Evolutionary conservation across 2,329 filamentous ascomycete genomes (phyloP).

Genomic region (Claviceps maximensis): DNA sequence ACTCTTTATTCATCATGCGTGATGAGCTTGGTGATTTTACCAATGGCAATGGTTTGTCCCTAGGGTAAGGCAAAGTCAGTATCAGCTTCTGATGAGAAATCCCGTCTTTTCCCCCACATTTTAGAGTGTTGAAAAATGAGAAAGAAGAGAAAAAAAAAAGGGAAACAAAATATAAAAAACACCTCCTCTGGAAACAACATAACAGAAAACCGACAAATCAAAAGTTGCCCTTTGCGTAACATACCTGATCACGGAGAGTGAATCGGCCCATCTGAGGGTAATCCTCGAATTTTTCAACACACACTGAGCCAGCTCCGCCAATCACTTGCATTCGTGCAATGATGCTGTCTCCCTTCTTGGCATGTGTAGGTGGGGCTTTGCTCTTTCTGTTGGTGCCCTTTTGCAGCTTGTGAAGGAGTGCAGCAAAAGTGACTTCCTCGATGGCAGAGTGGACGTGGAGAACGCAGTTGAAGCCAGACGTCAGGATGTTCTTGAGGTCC

Average conservation of each 20-base stretch:
- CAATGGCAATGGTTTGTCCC: conserved; percentile 98
- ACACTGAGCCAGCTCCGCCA: conserved; percentile 73
- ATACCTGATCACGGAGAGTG: conserved; percentile 75
- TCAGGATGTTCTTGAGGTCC: conserved; percentile 86
- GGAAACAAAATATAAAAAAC: no score
- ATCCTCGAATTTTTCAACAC: conserved; percentile 89
- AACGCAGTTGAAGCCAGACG: conserved; percentile 94
- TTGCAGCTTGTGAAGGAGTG: conserved; percentile 84
- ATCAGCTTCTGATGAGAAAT: background rate
- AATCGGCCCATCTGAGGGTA: conserved; percentile 90
- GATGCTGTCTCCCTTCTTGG: conserved; percentile 67
- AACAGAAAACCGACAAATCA: no score
- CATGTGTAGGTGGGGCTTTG: conserved; percentile 85
- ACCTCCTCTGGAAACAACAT: background rate
- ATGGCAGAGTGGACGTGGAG: conserved; percentile 95
- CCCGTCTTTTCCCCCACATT: no score
- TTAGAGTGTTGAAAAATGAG: background rate
- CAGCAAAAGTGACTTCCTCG: conserved; percentile 87
- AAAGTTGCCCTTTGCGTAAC: conserved; percentile 11
- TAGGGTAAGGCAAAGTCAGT: conserved; percentile 23
- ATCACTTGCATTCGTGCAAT: conserved; percentile 85
- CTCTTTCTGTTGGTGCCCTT: conserved; percentile 89
- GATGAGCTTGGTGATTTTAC: conserved; percentile 90
- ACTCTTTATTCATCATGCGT: conserved; percentile 15
- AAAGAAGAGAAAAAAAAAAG: no score